Conservation (phyloP, 805 yeast species). For the Pachysolen tannophilus region DNA sequence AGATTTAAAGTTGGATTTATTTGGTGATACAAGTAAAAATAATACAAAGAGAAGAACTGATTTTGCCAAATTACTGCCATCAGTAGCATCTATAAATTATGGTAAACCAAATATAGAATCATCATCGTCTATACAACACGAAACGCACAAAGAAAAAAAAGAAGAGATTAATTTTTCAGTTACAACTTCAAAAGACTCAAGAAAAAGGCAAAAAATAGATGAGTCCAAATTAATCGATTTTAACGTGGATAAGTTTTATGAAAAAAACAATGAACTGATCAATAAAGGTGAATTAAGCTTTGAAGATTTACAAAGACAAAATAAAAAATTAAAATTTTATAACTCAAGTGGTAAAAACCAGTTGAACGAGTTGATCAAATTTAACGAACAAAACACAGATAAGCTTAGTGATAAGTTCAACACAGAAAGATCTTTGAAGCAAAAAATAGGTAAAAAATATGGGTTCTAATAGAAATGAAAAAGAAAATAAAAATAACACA, state of each 20-base stretch:
- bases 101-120: background rate
- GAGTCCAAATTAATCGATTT: conserved; percentile 25
- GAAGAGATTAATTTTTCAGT: background rate
- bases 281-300: conserved; percentile 25
- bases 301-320: conserved; percentile 11
- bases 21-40: background rate
- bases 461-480: conserved; percentile 11
- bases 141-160: background rate
- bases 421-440: conserved; percentile 11
- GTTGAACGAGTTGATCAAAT: conserved; percentile 20
- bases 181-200: background rate
- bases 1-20: conserved; percentile 1
- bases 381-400: conserved; percentile 20
- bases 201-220: conserved; percentile 8
- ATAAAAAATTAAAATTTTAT: conserved; percentile 18
- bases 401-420: conserved; percentile 16
- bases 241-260: conserved; percentile 29
- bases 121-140: background rate
- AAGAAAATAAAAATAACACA: background rate
- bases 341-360: conserved; percentile 23
- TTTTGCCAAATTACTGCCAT: background rate
- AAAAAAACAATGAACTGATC: conserved; percentile 21
- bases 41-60: background rate
- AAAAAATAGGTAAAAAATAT: conserved; percentile 12
- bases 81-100: conserved; percentile 2